phyloP scores from a whole-genome alignment of 2,329 filamentous ascomycete species.

The Dothideomycetes sp. region DNA sequence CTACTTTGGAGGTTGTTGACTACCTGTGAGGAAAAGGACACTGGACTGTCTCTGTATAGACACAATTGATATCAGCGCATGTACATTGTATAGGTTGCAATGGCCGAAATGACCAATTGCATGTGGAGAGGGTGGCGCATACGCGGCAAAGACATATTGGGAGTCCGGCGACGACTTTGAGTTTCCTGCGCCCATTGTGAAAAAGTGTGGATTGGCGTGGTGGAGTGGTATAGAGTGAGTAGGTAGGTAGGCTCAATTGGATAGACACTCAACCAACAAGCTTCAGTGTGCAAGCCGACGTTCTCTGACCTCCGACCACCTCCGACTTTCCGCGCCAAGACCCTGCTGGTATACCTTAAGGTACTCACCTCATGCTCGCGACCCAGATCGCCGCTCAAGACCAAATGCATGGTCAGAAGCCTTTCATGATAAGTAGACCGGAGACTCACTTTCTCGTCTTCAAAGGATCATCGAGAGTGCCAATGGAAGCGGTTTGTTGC shows the following conservation, averaged over 20 bases:
- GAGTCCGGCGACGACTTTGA: slow-evolving; percentile 45
- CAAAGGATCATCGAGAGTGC: no score
- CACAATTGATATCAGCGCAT: not conserved
- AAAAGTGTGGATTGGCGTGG: no score
- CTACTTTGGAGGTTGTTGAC: slow-evolving; percentile 74
- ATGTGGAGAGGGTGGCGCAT: slow-evolving; percentile 18
- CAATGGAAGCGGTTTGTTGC: no score
- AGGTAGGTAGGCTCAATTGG: not conserved
- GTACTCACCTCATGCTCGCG: no score
- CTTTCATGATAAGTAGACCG: no score
- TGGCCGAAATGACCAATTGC: not conserved
- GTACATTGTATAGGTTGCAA: not conserved
- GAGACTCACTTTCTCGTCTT: no score
- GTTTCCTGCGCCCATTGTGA: slow-evolving; percentile 48
- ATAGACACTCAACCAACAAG: not conserved
- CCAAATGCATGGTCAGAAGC: no score
- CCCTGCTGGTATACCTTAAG: no score
- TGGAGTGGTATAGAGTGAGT: not conserved
- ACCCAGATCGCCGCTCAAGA: no score
- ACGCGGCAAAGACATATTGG: slow-evolving; percentile 55
- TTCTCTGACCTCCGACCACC: not conserved
- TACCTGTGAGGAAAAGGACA: slow-evolving; percentile 69
- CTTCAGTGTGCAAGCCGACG: not conserved
- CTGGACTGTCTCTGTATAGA: slow-evolving; percentile 43
- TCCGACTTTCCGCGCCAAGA: no score